Evolutionary conservation across 2,329 filamentous ascomycete genomes (phyloP).

Genomic region (Colletotrichum eremochloae): DNA sequence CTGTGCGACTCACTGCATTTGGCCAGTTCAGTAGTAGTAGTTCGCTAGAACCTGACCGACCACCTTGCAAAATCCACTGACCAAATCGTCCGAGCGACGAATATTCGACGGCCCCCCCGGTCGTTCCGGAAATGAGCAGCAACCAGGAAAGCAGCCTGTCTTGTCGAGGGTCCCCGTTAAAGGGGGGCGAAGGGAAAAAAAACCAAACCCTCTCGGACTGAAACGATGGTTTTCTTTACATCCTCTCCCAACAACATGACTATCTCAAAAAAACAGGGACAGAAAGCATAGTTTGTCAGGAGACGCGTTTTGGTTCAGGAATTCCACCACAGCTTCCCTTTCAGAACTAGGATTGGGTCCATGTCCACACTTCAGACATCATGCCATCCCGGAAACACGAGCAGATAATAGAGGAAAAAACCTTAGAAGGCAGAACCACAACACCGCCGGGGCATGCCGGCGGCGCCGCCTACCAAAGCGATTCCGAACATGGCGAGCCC

Average conservation of each 20-base stretch:
- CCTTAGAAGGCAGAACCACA: background rate
- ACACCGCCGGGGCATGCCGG: background rate
- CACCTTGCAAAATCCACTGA: constrained; percentile 18
- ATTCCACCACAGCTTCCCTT: background rate
- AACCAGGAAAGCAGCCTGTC: constrained; percentile 35
- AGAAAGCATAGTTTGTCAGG: constrained; percentile 24
- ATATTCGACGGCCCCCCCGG: constrained; percentile 31
- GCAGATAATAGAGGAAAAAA: constrained; percentile 7
- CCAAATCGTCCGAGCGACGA: constrained; percentile 17
- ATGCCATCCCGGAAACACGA: constrained; percentile 21
- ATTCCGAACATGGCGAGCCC: background rate
- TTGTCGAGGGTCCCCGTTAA: constrained; percentile 24
- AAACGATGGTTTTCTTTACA: background rate
- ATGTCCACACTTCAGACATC: background rate
- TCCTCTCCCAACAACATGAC: constrained; percentile 1
- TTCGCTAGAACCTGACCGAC: constrained; percentile 5
- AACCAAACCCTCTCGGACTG: background rate
- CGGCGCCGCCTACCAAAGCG: background rate
- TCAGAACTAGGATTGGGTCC: background rate
- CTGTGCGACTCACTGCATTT: background rate
- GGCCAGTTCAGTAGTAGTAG: background rate
- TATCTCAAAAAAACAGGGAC: constrained; percentile 1
- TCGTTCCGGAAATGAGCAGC: constrained; percentile 31
- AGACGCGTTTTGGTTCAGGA: constrained; percentile 9
- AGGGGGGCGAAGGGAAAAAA: constrained; percentile 1